Evolutionary conservation across 257 asterid genomes (phyloP), one percentile per base, ranked within the genome.

Genomic region (Petunia secreta): DNA sequence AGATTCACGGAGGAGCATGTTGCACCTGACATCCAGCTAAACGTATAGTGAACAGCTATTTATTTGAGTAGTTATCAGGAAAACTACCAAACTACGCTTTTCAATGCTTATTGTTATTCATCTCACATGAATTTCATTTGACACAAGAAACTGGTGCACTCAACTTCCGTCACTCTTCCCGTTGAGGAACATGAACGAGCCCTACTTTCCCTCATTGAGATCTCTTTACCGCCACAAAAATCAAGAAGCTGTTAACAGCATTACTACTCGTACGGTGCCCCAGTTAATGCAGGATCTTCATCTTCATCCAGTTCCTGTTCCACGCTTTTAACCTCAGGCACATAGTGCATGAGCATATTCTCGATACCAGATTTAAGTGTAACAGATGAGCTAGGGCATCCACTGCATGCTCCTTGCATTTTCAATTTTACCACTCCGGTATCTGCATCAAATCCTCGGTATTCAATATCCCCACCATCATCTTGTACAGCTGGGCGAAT

Each of bases 341-440:
- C 96, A 76, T 95, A 95, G 81, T 95, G 99, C 99, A 95, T 95
- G 75, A 95, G 88, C 98, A 95, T 95, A 80, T 95, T 95, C 85
- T 95, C 99, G 40, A 95, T 95, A 57, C 99, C 99, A 66, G 98
- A 95, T 80, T 95, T 95, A 85, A 95, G 85, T 44, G 99, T 95
- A 63, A 95, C 97, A 0, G 97, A 89, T 4, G 99, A 95, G 86
- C 99, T 95, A 59, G 99, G 99, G 87, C 99, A 95, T 8, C 99
- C 99, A 76, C 99, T 95, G 86, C 99, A 95, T n/a, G 99, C 99
- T 69, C 99, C 99, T 82, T 95, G 99, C 99, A 95, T 95, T 82
- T 90, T 89, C 80, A 95, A 90, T 83, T 88, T 93, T 66, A 95
- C 99, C 58, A 93, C 80, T 71, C 99, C 98, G 1, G 89, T 86